phyloP scores from a whole-genome alignment of 2,329 filamentous ascomycete genomes.

The Coniochaeta sp. region DNA sequence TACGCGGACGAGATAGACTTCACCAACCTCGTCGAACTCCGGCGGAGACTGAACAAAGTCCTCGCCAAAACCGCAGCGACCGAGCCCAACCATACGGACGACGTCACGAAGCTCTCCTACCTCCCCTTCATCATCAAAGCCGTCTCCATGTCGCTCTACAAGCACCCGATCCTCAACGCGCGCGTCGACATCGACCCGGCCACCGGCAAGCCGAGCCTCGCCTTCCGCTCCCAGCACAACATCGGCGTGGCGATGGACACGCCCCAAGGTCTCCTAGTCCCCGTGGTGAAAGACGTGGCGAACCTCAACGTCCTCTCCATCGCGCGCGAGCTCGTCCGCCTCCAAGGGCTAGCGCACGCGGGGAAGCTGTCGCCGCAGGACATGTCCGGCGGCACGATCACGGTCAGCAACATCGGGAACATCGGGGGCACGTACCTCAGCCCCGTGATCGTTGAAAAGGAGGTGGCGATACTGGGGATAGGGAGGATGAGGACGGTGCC shows the following conservation, averaged over 20 bases:
- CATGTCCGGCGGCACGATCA: conserved; percentile 82
- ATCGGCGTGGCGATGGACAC: conserved; percentile 96
- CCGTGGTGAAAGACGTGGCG: conserved; percentile 81
- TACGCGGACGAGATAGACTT: conserved; percentile 89
- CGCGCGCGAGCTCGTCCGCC: conserved; percentile 64
- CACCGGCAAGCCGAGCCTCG: conserved; percentile 62
- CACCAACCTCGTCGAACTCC: conserved; percentile 63
- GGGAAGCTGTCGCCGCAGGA: conserved; percentile 71
- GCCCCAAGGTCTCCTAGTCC: conserved; percentile 78
- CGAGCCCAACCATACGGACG: conserved; percentile 37
- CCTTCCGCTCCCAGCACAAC: conserved; percentile 81
- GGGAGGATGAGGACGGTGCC: conserved; percentile 76
- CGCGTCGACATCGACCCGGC: conserved; percentile 58
- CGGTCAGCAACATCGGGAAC: conserved; percentile 92
- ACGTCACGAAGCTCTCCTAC: conserved; percentile 68
- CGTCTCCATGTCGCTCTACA: conserved; percentile 73
- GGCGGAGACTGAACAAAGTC: conserved; percentile 66
- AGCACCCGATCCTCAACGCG: conserved; percentile 83
- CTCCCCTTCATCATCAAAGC: conserved; percentile 96
- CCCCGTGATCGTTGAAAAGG: conserved; percentile 82
- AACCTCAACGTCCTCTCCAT: conserved; percentile 70
- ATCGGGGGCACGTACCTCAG: conserved; percentile 89
- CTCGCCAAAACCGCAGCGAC: conserved; percentile 33
- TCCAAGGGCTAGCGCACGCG: conserved; percentile 65
- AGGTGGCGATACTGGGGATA: conserved; percentile 87